Conservation (phyloP, 75 land plant species). For the Pseudotsuga menziesii region DNA sequence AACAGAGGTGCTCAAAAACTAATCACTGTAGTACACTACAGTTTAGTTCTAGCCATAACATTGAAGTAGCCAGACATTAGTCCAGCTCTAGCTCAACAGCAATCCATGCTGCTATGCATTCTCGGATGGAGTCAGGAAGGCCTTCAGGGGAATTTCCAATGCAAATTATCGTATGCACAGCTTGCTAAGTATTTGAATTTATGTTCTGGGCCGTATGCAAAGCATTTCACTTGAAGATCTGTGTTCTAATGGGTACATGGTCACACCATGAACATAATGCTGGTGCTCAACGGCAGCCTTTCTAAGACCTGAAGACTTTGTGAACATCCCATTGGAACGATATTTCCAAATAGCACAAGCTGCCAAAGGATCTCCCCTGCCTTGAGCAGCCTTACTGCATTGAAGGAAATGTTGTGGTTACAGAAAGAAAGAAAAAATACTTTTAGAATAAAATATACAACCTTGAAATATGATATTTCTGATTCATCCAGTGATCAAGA, state of each 20-base stretch:
- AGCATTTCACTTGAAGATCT: constrained; percentile 53
- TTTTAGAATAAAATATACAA: background rate
- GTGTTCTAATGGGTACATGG: constrained; percentile 78
- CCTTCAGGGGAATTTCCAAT: background rate
- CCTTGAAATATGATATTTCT: background rate
- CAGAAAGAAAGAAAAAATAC: too few species aligned
- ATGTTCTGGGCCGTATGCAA: constrained; percentile 36
- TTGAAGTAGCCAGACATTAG: too few species aligned
- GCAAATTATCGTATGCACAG: background rate
- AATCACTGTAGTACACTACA: background rate
- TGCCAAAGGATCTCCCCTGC: constrained; percentile 33
- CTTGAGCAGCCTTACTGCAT: constrained; percentile 40
- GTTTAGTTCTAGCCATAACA: too few species aligned
- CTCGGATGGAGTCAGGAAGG: background rate
- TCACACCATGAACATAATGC: constrained; percentile 47
- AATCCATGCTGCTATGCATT: background rate
- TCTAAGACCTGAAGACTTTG: constrained; percentile 15
- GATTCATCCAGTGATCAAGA: background rate
- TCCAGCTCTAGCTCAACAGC: too few species aligned
- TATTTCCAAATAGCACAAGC: constrained; percentile 48
- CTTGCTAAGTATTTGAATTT: background rate
- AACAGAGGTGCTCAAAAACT: background rate
- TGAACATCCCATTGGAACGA: constrained; percentile 12
- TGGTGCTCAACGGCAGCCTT: constrained; percentile 49
- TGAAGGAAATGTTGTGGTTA: background rate